Conservation (phyloP, 768 basidiomycete genomes). For the Mycena venus region DNA sequence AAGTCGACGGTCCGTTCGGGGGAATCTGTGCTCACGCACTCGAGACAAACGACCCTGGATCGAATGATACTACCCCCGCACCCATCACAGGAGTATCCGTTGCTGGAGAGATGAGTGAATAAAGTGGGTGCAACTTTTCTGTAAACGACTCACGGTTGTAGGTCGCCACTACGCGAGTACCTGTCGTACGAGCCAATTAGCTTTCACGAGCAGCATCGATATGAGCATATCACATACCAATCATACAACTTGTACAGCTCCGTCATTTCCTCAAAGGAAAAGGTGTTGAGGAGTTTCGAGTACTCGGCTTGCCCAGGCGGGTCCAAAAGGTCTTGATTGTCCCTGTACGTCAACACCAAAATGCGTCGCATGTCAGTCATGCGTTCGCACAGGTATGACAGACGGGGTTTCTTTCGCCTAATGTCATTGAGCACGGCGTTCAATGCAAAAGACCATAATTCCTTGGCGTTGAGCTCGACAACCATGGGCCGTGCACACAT, state of each 20-base stretch:
- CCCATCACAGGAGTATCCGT: neutral
- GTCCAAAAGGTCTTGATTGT: neutral
- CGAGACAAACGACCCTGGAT: slow-evolving; percentile 20
- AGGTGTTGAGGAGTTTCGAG: neutral
- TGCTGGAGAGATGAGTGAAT: neutral
- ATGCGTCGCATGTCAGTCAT: neutral
- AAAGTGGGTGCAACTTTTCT: neutral
- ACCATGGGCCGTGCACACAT: slow-evolving; percentile 18
- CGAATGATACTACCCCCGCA: neutral
- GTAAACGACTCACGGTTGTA: slow-evolving; percentile 13
- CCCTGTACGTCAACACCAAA: neutral
- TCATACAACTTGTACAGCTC: slow-evolving; percentile 6
- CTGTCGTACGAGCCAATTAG: neutral
- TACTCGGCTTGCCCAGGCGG: neutral
- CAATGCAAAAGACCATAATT: slow-evolving; percentile 7
- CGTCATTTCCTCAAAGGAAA: slow-evolving; percentile 5
- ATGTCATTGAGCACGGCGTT: neutral
- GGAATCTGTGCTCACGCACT: slow-evolving; percentile 10
- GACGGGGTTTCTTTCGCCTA: neutral
- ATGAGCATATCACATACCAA: slow-evolving; percentile 24
- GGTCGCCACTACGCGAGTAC: neutral
- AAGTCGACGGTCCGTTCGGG: slow-evolving; percentile 14
- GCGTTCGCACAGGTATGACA: neutral
- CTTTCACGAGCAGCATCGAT: neutral
- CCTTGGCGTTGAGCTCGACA: neutral